Evolutionary conservation across 108 stramenopile genomes (phyloP), one percentile per base, ranked within the genome.

Genomic region (Pseudonitzschia multiseries): DNA sequence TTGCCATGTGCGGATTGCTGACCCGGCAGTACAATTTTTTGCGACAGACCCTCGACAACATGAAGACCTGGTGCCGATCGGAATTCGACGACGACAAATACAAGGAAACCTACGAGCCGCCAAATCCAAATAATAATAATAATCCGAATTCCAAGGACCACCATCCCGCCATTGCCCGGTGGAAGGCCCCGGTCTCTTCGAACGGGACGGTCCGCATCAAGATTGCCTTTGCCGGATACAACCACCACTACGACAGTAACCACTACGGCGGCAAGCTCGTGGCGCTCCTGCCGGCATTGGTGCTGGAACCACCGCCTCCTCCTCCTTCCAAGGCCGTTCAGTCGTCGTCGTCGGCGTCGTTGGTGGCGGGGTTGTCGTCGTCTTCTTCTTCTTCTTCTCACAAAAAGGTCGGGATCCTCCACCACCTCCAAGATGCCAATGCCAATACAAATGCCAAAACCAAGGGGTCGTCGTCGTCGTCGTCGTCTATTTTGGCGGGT

Each of bases 21-120:
- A 73, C 77, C 27, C 60, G 83, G 33, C 80, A 87, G 42, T 72
- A 76, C 67, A 79, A 87, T 50, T 87, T 87, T 72, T 41, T 87
- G 32, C 72, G 70, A 43, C 70, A 75, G 42, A 78, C 72, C 6
- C 44, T 80, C n/a, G 69, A 70, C 17, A 87, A 87, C 59, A 87
- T 87, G 86, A 74, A 87, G 56, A 18, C 52, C n/a, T 87, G 86
- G 86, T 81, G 86, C 46, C 66, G 77, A 43, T 26, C 64, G 20
- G 60, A 79, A 22, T 83, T 87, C 57, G 69, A 69, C 31, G 79
- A 72, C 10, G 60, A 75, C 21, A 82, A 87, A 29, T 83, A 81
- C 57, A 59, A 56, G 20, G 28, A 63, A 17, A 67, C 78, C 29
- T 83, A 75, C 56, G 57, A 73, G 3, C 42, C 54, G 2, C 56